phyloP scores from a whole-genome alignment of 345 rosid species.

The Salix suchowensis region DNA sequence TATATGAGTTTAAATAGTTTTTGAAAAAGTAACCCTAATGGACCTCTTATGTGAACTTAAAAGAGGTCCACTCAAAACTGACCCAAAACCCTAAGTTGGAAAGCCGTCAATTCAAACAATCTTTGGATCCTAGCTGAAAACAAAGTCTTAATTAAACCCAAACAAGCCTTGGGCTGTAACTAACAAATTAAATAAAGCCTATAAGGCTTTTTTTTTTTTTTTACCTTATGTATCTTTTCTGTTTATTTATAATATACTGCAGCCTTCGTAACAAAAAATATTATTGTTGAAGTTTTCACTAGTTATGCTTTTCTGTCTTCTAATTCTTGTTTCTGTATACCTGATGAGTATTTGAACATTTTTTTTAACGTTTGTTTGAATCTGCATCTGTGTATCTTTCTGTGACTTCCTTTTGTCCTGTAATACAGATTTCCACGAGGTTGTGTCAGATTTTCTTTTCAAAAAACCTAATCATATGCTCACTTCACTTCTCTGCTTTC shows the following conservation, averaged over 20 bases:
- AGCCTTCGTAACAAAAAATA: not conserved
- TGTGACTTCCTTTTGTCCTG: slow-evolving; percentile 77
- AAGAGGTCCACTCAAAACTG: no score
- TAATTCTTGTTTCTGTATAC: slow-evolving; percentile 19
- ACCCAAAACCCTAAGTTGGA: no score
- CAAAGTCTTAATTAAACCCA: no score
- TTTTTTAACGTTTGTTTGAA: not conserved
- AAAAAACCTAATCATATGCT: slow-evolving; percentile 19
- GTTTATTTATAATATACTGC: not conserved
- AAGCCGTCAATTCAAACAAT: no score
- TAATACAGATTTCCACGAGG: slow-evolving; percentile 81
- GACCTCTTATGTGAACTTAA: no score
- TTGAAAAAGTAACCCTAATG: no score
- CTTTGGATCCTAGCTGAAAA: no score
- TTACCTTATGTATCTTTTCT: not conserved
- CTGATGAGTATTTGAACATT: slow-evolving; percentile 6
- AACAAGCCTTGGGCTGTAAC: no score
- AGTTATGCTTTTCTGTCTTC: slow-evolving; percentile 12
- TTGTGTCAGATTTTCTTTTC: slow-evolving; percentile 61
- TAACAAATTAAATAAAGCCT: no score
- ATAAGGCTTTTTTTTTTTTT: no score
- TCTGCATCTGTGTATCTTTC: slow-evolving; percentile 14
- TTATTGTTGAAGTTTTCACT: slow-evolving; percentile 1
- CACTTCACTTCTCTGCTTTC: slow-evolving; percentile 41
- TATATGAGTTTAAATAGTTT: no score